phyloP scores from a whole-genome alignment of 1,139 yeast species.

The Taphrina deformans region DNA sequence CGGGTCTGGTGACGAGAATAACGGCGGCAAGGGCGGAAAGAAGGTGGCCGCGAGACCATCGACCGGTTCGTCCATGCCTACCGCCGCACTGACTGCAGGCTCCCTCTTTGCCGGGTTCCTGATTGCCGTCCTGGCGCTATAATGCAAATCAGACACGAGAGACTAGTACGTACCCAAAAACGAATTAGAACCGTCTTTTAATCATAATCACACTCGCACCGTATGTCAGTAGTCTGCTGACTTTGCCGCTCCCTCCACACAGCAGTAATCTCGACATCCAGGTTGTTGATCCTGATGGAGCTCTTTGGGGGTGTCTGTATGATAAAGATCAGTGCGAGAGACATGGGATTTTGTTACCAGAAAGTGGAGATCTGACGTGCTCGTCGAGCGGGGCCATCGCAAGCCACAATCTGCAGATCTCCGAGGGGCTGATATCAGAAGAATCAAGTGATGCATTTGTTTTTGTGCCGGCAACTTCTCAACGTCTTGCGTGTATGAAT shows the following conservation, averaged over 20 bases:
- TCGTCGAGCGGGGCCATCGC: background rate
- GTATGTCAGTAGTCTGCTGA: constrained; percentile 54
- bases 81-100: constrained; percentile 2
- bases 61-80: background rate
- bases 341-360: background rate
- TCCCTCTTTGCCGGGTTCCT: background rate
- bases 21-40: background rate
- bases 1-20: background rate
- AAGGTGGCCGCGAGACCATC: background rate
- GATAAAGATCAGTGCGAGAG: too few relatives aligned
- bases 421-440: too few relatives aligned
- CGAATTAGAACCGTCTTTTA: constrained; percentile 55
- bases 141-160: background rate
- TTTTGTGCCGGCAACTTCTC: background rate
- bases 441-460: background rate
- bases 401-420: constrained; percentile 6
- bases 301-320: too few relatives aligned
- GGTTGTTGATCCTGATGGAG: too few relatives aligned
- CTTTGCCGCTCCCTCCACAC: constrained; percentile 65
- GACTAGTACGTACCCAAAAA: too few relatives aligned
- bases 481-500: background rate
- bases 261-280: constrained; percentile 48
- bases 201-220: too few relatives aligned
- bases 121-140: constrained; percentile 3
- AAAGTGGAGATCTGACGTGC: constrained; percentile 8